Base-by-base conservation (phyloP, 2,329 filamentous ascomycete species). In the Aspergillus sp. region DNA sequence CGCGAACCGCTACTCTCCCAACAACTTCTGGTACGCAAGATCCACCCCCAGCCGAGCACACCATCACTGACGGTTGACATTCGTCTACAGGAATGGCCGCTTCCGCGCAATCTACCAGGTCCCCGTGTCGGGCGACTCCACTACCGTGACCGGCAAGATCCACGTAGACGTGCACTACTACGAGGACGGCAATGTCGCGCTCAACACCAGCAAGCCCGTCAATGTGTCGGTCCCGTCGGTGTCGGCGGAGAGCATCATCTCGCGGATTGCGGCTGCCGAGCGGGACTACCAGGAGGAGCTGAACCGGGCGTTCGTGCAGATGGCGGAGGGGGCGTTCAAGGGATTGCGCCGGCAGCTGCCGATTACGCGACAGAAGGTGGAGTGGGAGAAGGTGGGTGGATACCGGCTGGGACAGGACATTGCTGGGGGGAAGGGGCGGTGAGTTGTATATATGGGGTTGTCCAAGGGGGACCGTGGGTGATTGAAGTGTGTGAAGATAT, bases 151-250 rank as follows among this genome's bases (percentile, higher is more conserved):
- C 35, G 94, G 94, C 63, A 85, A 81, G 53, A 86, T 97, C 73
- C 90, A 93, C 72, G 89, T 96, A 49, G 92, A 97, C 63, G 93
- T 99, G 47, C 94, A 99, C 79, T 99, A 99, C 81, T 99, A 99
- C 77, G 94, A 99, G 76, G 95, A 99, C 69, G 94, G 94, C 57
- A 99, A 99, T 69, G 94, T 99, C 52, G 88, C 94, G 2, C 82
- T 99, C 54, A 81, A 93, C 58, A 96, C 94, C n/a, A 87, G 83
- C 66, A 96, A 96, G 76, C 78, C 87, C 10, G 71, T 93, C 11
- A 79, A 79, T 1, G 71, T 82, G 3, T 82, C 82, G 8, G 71
- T 89, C n/a, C 73, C 84, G 1, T 85, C 82, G 1, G 79, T 78
- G 30, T 83, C 81, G 7, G 81, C 82, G 0, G 88, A 86, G 40